Conservation (phyloP, 2,329 filamentous ascomycete genomes). For the Allantophomopsis lycopodina region DNA sequence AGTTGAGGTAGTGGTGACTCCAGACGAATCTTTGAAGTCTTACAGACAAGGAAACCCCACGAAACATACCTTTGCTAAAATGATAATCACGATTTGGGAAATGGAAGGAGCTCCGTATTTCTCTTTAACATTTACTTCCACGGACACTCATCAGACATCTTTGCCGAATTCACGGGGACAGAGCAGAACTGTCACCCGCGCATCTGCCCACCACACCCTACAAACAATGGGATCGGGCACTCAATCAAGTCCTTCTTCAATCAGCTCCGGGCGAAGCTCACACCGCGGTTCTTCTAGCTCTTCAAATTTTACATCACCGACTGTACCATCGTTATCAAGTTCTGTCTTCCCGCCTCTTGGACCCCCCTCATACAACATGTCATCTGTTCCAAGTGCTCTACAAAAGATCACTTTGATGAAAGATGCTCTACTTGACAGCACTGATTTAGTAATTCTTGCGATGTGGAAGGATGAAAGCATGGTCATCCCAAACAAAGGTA, state of each 20-base stretch:
- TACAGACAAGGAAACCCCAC: slow-evolving; percentile 20
- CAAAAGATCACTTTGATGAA: slow-evolving; percentile 66
- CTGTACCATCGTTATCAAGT: slow-evolving; percentile 34
- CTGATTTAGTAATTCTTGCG: slow-evolving; percentile 59
- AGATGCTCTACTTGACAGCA: slow-evolving; percentile 63
- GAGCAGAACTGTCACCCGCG: slow-evolving; percentile 7
- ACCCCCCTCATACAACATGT: slow-evolving; percentile 41
- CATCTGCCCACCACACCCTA: slow-evolving; percentile 3
- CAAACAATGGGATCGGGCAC: slow-evolving; percentile 3
- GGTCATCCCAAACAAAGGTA: slow-evolving; percentile 57
- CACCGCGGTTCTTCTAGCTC: slow-evolving; percentile 12
- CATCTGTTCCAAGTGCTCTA: slow-evolving; percentile 48
- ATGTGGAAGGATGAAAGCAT: slow-evolving; percentile 74
- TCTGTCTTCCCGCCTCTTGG: slow-evolving; percentile 54
- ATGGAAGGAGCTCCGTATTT: slow-evolving; percentile 57
- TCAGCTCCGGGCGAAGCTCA: slow-evolving; percentile 11
- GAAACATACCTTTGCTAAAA: slow-evolving; percentile 38
- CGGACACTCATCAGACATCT: slow-evolving; percentile 23
- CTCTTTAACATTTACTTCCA: slow-evolving; percentile 61
- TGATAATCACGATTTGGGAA: slow-evolving; percentile 66
- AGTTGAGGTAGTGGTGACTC: slow-evolving; percentile 53
- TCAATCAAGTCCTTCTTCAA: slow-evolving; percentile 14
- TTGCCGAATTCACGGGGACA: slow-evolving; percentile 10
- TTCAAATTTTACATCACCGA: slow-evolving; percentile 34
- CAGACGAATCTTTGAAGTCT: slow-evolving; percentile 24